phyloP scores from a whole-genome alignment of 805 yeast species.

The Kazachstania taianensis region DNA sequence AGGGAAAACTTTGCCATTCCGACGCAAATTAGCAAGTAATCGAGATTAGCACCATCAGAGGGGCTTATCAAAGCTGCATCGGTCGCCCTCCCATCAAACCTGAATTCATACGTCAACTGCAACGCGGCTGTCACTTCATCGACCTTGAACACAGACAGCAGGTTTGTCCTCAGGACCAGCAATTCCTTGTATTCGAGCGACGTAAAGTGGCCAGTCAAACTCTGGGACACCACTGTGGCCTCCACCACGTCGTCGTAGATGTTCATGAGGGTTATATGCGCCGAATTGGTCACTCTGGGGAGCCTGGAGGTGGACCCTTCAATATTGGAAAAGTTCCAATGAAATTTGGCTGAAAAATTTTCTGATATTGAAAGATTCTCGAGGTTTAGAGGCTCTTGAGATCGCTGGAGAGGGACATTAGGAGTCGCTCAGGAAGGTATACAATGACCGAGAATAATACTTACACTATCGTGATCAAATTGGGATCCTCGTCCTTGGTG shows the following conservation, averaged over 20 bases:
- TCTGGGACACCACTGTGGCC: conserved; percentile 63
- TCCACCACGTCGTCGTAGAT: conserved; percentile 67
- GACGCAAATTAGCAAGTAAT: conserved; percentile 57
- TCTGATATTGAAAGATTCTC: not conserved
- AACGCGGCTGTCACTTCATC: conserved; percentile 16
- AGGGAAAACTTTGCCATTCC: conserved; percentile 70
- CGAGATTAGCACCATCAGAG: conserved; percentile 37
- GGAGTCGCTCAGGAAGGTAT: too few relatives aligned
- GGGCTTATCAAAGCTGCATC: conserved; percentile 44
- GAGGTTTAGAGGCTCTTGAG: conserved; percentile 1
- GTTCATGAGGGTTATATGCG: too few relatives aligned
- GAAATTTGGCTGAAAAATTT: not conserved
- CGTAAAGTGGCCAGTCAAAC: conserved; percentile 44
- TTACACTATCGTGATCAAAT: conserved; percentile 45
- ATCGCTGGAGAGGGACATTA: too few relatives aligned
- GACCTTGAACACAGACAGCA: conserved; percentile 34
- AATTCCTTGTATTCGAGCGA: conserved; percentile 36
- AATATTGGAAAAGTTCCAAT: not conserved
- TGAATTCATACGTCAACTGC: conserved; percentile 49
- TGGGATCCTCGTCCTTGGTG: conserved; percentile 86
- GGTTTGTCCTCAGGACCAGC: conserved; percentile 58
- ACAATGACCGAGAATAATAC: conserved; percentile 10
- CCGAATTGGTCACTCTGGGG: too few relatives aligned
- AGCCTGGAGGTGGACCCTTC: too few relatives aligned
- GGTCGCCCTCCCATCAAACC: conserved; percentile 59